Base-by-base conservation (phyloP, 208 protist species). In the Leptomonas seymouri region DNA sequence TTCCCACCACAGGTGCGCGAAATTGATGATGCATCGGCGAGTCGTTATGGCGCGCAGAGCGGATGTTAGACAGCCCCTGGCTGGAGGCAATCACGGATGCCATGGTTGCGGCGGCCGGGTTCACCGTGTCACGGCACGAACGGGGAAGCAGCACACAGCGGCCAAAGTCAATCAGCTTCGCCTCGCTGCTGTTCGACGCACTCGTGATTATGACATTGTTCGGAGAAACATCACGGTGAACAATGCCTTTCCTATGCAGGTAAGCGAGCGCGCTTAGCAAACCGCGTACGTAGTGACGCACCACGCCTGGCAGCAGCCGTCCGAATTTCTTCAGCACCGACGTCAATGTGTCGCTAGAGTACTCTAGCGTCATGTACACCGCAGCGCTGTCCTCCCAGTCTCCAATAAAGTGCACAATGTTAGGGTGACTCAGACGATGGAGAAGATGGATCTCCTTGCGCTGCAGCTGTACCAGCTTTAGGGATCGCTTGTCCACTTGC, bases 141-240 rank as follows among this genome's bases (percentile, higher is more conserved):
- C 14, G 42, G 12, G 61, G 61, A 4, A 44, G 18, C n/a, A 49
- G 30, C 51, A 87, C 72, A 3, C 82, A 74, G 28, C 74, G 78
- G 45, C 89, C 88, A 69, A 96, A 96, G 74, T 94, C 89, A 67
- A 76, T 86, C 1, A 96, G 57, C 71, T 93, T 75, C 61, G 58
- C 70, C 23, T 61, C 39, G 56, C 70, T 92, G 75, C 82, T 89
- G 27, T 80, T 55, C 21, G 86, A 82, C 30, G 92, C 86, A 42
- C 65, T 89, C 31, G 80, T 85, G 25, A 96, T 70, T n/a, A 94
- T 72, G 27, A 96, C 67, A 57, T 94, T 94, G 60, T 90, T 88
- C 25, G 85, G 75, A 18, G 85, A 90, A 44, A 96, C 75, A 56
- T 94, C 89, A 6, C 89, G 80, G 67, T 96, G 89, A 3, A 91